A percentile compares a stretch with the other conserved stretches of the same genome.
Evolutionary conservation across 306 rosid genomes (phyloP).

Genomic region (Vigna angularis): DNA sequence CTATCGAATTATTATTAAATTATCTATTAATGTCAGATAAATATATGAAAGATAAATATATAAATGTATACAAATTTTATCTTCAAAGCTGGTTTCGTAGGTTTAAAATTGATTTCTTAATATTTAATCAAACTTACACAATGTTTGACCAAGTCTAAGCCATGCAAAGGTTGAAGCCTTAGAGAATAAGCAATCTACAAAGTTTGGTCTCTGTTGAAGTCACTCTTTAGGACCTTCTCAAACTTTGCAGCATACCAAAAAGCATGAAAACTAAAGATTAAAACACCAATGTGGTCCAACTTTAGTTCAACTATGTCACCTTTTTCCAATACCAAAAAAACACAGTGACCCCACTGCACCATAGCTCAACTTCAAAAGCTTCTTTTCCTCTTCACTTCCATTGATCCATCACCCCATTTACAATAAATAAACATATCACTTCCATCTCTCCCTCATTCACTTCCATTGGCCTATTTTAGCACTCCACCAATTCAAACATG

Average conservation of each 20-base stretch:
- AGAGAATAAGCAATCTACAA: slow-evolving; percentile 44
- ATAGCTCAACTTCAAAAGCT: slow-evolving; percentile 60
- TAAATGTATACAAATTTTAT: too few species aligned
- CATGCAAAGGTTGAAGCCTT: slow-evolving; percentile 40
- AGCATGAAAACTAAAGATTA: slow-evolving; percentile 57
- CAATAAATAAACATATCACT: slow-evolving; percentile 41
- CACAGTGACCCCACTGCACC: slow-evolving; percentile 60
- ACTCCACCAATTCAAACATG: slow-evolving; percentile 47
- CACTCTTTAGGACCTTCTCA: slow-evolving; percentile 40
- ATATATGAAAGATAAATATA: too few species aligned
- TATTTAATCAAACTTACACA: not conserved
- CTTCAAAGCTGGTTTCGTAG: too few species aligned
- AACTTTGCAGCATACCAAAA: slow-evolving; percentile 50
- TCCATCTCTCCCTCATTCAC: slow-evolving; percentile 33
- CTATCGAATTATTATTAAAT: too few species aligned
- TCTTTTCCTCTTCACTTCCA: slow-evolving; percentile 53
- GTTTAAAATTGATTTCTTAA: too few species aligned
- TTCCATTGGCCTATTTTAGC: slow-evolving; percentile 25
- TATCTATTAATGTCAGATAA: too few species aligned
- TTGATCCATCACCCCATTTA: slow-evolving; percentile 41
- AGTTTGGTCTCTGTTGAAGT: slow-evolving; percentile 28
- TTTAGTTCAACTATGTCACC: slow-evolving; percentile 50
- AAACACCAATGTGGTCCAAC: slow-evolving; percentile 49
- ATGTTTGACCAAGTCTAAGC: slow-evolving; percentile 38
- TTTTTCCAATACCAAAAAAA: slow-evolving; percentile 54